Percentiles rank a stretch among this genome's conserved stretches.
These are phyloP conservation scores for Talaromyces sp. DNA, from an alignment of 2,329 filamentous ascomycete species.

Conservation along the genomic window DNA sequence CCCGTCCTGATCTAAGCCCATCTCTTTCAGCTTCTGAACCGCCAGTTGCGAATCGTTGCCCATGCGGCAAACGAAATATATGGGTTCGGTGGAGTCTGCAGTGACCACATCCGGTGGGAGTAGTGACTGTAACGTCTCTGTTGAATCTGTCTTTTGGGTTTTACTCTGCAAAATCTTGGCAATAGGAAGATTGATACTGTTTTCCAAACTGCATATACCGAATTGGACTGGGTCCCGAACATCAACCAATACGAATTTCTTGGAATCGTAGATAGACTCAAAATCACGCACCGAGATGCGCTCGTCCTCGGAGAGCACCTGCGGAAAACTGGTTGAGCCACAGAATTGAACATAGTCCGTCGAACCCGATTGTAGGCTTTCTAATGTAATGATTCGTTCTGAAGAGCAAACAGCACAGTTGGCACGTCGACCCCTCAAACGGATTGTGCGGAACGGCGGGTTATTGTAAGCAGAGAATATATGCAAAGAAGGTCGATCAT, in stretches of 20 bases:
- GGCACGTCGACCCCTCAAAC: slow-evolving; percentile 64
- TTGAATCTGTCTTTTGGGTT: slow-evolving; percentile 16
- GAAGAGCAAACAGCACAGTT: slow-evolving; percentile 75
- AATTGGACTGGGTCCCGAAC: slow-evolving; percentile 83
- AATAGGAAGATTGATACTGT: slow-evolving; percentile 62
- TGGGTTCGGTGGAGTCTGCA: slow-evolving; percentile 27
- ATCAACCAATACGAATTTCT: slow-evolving; percentile 58
- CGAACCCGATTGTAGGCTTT: slow-evolving; percentile 60
- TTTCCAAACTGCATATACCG: slow-evolving; percentile 70
- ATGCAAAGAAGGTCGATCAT: slow-evolving; percentile 28
- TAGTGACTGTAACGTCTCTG: slow-evolving; percentile 24
- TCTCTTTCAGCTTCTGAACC: slow-evolving; percentile 40
- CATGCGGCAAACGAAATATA: slow-evolving; percentile 47
- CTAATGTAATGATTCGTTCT: slow-evolving; percentile 58
- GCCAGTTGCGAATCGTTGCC: slow-evolving; percentile 49
- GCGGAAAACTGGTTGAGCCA: slow-evolving; percentile 57
- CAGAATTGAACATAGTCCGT: slow-evolving; percentile 87
- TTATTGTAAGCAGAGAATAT: slow-evolving; percentile 44
- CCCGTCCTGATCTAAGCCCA: slow-evolving; percentile 34
- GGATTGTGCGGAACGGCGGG: slow-evolving; percentile 66
- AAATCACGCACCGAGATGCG: slow-evolving; percentile 66
- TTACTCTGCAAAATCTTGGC: slow-evolving; percentile 36
- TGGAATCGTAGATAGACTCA: slow-evolving; percentile 25
- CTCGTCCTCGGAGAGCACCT: slow-evolving; percentile 59
- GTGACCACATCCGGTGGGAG: slow-evolving; percentile 27